Conservation (phyloP, 2,329 filamentous ascomycete genomes). For the Sclerotinia spermophila region DNA sequence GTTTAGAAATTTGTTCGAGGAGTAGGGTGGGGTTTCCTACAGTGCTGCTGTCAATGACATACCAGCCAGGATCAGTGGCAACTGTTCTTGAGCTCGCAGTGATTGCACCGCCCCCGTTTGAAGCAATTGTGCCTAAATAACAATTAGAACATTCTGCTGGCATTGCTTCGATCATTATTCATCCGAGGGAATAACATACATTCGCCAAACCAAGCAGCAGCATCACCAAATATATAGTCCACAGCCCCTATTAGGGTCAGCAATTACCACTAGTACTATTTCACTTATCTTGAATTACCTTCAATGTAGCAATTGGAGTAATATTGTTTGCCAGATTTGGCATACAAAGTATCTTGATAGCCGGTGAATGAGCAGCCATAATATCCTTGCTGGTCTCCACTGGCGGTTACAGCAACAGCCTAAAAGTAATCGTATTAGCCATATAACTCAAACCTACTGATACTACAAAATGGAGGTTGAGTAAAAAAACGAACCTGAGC, state of each 20-base stretch:
- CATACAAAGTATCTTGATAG: constrained; percentile 52
- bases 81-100: constrained; percentile 2
- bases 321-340: constrained; percentile 49
- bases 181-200: not conserved
- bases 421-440: constrained; percentile 27
- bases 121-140: constrained; percentile 1
- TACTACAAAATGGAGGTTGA: not conserved
- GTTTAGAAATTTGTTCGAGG: not conserved
- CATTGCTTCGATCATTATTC: not conserved
- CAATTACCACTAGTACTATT: not conserved
- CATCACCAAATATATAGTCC: constrained; percentile 13
- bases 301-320: constrained; percentile 54
- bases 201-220: constrained; percentile 14
- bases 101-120: constrained; percentile 9
- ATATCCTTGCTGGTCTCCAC: constrained; percentile 47
- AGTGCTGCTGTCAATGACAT: constrained; percentile 7
- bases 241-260: not conserved
- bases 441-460: too few species aligned
- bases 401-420: constrained; percentile 51
- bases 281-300: constrained; percentile 33
- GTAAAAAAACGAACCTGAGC: not conserved
- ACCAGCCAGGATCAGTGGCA: not conserved
- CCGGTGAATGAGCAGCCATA: constrained; percentile 52
- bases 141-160: not conserved
- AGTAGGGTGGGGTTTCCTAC: not conserved